phyloP scores from a whole-genome alignment of 257 asterid genomes.

The Hygrophila difformis region DNA sequence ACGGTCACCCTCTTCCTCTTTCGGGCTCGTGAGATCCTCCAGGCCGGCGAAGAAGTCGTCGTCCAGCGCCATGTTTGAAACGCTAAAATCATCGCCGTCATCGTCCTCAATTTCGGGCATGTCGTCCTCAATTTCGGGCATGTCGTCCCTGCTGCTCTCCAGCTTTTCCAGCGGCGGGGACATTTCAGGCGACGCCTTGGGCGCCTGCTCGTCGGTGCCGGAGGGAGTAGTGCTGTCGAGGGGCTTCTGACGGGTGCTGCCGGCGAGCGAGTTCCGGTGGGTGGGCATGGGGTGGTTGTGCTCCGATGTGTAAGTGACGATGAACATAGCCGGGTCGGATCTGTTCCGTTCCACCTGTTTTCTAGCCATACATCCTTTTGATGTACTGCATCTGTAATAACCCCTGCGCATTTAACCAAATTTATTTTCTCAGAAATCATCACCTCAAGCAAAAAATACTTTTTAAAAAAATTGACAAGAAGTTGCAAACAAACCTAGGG shows the following conservation, averaged over 20 bases:
- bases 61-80: slow-evolving; percentile 30
- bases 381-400: slow-evolving; percentile 89
- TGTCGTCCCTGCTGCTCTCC: slow-evolving; percentile 40
- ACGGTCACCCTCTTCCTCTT: slow-evolving; percentile 20
- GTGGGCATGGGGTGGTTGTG: slow-evolving; percentile 94
- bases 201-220: no score
- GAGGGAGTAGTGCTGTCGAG: no score
- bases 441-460: no score
- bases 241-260: slow-evolving; percentile 65
- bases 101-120: no score
- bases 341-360: slow-evolving; percentile 95
- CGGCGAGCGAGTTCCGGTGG: slow-evolving; percentile 89
- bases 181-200: slow-evolving; percentile 18
- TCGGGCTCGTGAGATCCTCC: slow-evolving; percentile 45
- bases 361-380: slow-evolving; percentile 84
- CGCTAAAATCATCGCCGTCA: slow-evolving; percentile 33
- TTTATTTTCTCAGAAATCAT: slow-evolving; percentile 4
- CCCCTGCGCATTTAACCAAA: slow-evolving; percentile 42
- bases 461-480: no score
- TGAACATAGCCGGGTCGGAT: slow-evolving; percentile 90
- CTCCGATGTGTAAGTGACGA: slow-evolving; percentile 81
- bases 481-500: slow-evolving; percentile 40
- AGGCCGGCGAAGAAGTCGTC: slow-evolving; percentile 75
- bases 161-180: slow-evolving; percentile 45
- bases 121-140: slow-evolving; percentile 22